Evolutionary conservation across 805 yeast species (phyloP), one percentile per base, ranked within the genome.

Genomic region (Starmerella riodocensis): DNA sequence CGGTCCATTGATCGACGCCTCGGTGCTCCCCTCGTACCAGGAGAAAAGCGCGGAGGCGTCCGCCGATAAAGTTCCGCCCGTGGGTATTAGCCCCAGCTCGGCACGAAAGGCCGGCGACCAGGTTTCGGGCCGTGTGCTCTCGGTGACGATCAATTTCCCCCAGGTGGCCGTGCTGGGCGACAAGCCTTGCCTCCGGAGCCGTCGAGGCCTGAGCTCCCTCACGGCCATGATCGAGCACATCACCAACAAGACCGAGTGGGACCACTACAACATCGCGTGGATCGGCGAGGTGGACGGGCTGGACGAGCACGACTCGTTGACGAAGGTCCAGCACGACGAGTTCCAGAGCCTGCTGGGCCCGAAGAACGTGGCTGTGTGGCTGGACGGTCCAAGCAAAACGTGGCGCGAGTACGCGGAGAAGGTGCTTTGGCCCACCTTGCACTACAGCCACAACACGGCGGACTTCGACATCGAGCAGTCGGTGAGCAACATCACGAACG

Each of bases 391-490:
- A 45, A 80, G 80, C 59, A 66, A 66, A 32, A 66, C 86, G 43
- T 88, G 96, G 94, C 70, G 96, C 49, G 69, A 69, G 49, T 88
- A 83, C 55, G 93, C 96, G 1, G 97, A 88, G 56, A 74, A 79
- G 51, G 77, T 78, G 17, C 64, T 91, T 22, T 91, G 98, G 97
- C 95, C 95, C 1, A 78, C 84, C 2, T 76, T 88, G 60, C 98
- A 91, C 56, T 91, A 91, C 62, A 84, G 91, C 57, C 79, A 83
- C 59, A 43, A 37, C 33, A 21, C 42, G 9, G 39, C 41, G 21
- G 49, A 46, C 12, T 32, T 40, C 14, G 45, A 40, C 3, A 32
- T 48, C 3, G 42, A 39, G 22, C 77, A 78, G 32, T 77, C 77
- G 41, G 24, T 40, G 4, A 28, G 27, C 24, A 16, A 29, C 32